Base-by-base conservation (phyloP, 805 yeast genomes). In the Myxozyma kluyveri region DNA sequence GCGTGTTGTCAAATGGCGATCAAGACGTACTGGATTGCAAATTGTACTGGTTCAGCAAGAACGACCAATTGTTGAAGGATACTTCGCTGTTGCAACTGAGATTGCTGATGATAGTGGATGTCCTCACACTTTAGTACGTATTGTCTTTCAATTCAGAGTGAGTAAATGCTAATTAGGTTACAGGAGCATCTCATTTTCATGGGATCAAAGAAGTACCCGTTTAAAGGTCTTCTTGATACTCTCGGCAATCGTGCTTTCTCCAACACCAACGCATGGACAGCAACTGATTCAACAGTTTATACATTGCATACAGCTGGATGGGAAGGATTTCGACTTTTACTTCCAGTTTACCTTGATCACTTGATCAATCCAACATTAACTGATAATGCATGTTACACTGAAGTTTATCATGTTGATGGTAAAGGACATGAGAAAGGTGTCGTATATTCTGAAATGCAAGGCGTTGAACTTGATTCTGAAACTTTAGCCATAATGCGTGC, bases 401-500 rank as follows among this genome's bases (percentile, higher is more conserved):
- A 93, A 67, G 98, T 93, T 6, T 88, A 88, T 67, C 98, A 93
- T 67, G 79, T 93, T 42, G 98, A 93, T 67, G 96, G 95, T 1
- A 77, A 80, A 6, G 96, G 86, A 29, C 81, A 84, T 59, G 99
- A 93, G 61, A 88, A 88, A 66, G 99, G 99, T 61, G 99, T 93
- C 27, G 98, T 93, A 2, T 93, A 86, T 66, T 84, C 95, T 47
- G 99, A 93, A 70, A 93, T 93, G 98, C 96, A 88, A 65, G 97
- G 89, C 24, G 82, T 86, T 50, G 96, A 89, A 67, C 80, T 80
- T 62, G 86, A 84, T 57, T 78, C 90, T 14, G 82, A 83, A 80
- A 78, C 75, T 60, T 72, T 86, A 57, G 60, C 63, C 2, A 54
- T 48, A n/a, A 56, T 56, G 41, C 40, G 54, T 12, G 65, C 69